phyloP scores from a whole-genome alignment of 139 green algal genomes.

The Mychonastes homosphaera region DNA sequence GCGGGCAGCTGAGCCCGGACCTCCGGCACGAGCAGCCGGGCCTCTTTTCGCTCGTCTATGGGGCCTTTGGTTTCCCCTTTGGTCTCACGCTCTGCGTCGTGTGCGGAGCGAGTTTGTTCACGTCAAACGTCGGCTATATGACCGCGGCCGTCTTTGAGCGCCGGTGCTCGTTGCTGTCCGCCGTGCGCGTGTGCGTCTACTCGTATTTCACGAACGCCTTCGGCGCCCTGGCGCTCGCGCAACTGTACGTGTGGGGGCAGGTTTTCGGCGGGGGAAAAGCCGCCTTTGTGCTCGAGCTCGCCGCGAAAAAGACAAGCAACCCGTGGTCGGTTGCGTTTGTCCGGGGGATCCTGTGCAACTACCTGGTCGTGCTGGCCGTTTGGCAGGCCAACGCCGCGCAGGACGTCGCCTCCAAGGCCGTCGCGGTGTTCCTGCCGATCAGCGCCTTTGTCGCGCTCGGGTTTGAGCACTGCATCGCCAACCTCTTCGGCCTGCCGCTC shows the following conservation, averaged over 20 bases:
- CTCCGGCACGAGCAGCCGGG: conserved; percentile 42
- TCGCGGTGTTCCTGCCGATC: conserved; percentile 60
- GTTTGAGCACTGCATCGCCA: conserved; percentile 67
- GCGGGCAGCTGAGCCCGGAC: conserved; percentile 13
- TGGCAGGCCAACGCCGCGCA: conserved; percentile 50
- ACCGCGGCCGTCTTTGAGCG: conserved; percentile 43
- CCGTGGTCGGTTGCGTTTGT: conserved; percentile 29
- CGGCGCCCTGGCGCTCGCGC: conserved; percentile 14
- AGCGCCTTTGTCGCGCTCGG: conserved; percentile 64
- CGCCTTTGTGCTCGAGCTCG: conserved; percentile 11
- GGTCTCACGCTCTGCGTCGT: conserved; percentile 48
- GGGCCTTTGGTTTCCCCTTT: conserved; percentile 42
- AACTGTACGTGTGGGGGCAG: conserved; percentile 20
- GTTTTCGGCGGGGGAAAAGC: conserved; percentile 17
- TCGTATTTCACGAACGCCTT: conserved; percentile 15
- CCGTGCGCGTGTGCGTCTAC: not conserved
- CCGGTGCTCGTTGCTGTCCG: conserved; percentile 9
- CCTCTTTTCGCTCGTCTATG: conserved; percentile 32
- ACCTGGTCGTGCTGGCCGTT: conserved; percentile 76
- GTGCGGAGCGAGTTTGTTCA: conserved; percentile 65
- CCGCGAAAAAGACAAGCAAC: conserved; percentile 15
- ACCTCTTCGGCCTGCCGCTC: conserved; percentile 53
- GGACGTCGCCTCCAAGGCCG: conserved; percentile 51
- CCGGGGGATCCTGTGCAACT: conserved; percentile 75
- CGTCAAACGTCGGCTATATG: conserved; percentile 67